Evolutionary conservation across 108 stramenopile genomes (phyloP), one percentile per base, ranked within the genome.

Genomic region (Pelagomonas calceolata): DNA sequence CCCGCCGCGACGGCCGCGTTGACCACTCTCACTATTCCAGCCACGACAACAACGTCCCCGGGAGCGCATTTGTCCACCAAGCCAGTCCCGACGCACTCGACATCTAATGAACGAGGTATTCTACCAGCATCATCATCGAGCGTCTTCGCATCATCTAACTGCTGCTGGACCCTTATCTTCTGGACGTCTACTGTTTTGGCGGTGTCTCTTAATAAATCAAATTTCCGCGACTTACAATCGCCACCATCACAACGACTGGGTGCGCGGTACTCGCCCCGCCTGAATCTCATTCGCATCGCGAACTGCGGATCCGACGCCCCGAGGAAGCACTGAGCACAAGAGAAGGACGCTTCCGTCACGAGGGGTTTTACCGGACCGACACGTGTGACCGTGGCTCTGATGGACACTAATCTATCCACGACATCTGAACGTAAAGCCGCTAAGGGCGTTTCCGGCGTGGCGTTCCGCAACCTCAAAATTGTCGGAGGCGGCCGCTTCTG

Each of bases 41-140:
- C 84, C n/a, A 98, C 81, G 65, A 85, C 72, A n/a, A 98, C 89
- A 0, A 87, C 88, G 83, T 98, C 96, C 30, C 96, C 96, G 17
- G 96, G 92, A 63, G 93, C 90, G 78, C 93, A 93, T 44, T 75
- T 68, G 82, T 96, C 95, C n/a, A 98, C 95, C 33, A 98, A 76
- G 70, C 94, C 93, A 63, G 66, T 0, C 66, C 89, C 81, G 7
- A 77, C 60, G 0, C 95, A 73, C 71, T 95, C 92, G 67, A 97
- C 90, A 70, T 90, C 87, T 64, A 95, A 80, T 67, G 90, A 89
- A 60, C 93, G 87, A 0, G 91, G 94, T 7, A 91, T 87, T 34
- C 88, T 80, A 68, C 90, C 90, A 4, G 90, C 86, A 70, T 87
- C 44, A 51, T 68, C 68, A 51, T 73, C 68, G n/a, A 30, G 63